phyloP scores from a whole-genome alignment of 371 early-diverging fungal genomes.

The Smittium culicis region DNA sequence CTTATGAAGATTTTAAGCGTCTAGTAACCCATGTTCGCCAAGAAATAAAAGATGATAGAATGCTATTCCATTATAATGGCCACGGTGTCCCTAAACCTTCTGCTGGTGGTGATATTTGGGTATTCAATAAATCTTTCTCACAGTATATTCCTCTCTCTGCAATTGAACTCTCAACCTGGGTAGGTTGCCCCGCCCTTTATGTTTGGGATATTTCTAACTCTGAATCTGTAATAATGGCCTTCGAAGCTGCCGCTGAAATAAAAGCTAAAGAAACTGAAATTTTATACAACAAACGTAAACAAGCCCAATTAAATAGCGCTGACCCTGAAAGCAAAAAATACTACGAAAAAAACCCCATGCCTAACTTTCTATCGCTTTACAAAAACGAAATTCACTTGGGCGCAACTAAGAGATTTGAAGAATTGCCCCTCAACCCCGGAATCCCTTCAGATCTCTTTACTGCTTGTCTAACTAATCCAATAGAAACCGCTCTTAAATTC shows the following conservation, averaged over 20 bases:
- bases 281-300: background rate
- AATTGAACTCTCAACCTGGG: conserved; percentile 80
- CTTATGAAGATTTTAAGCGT: conserved; percentile 10
- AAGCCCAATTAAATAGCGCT: conserved; percentile 12
- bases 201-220: conserved; percentile 94
- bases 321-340: conserved; percentile 12
- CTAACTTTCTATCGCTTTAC: conserved; percentile 26
- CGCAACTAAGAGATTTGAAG: conserved; percentile 73
- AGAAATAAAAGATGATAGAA: conserved; percentile 81
- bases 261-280: conserved; percentile 26
- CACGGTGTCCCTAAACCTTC: conserved; percentile 96
- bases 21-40: conserved; percentile 41
- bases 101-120: conserved; percentile 92
- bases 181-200: conserved; percentile 88
- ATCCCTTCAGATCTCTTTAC: conserved; percentile 94
- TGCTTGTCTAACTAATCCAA: conserved; percentile 88
- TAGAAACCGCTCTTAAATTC: conserved; percentile 86
- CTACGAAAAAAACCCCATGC: conserved; percentile 25
- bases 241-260: conserved; percentile 73
- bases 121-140: conserved; percentile 90
- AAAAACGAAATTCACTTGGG: conserved; percentile 89
- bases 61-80: conserved; percentile 95
- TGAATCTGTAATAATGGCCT: conserved; percentile 76
- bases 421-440: conserved; percentile 82
- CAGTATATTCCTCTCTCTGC: conserved; percentile 93